Percentiles rank a stretch among this genome's conserved stretches.
phyloP scores from a whole-genome alignment of 2,329 filamentous ascomycete species.

The Aspergillus ruber region DNA sequence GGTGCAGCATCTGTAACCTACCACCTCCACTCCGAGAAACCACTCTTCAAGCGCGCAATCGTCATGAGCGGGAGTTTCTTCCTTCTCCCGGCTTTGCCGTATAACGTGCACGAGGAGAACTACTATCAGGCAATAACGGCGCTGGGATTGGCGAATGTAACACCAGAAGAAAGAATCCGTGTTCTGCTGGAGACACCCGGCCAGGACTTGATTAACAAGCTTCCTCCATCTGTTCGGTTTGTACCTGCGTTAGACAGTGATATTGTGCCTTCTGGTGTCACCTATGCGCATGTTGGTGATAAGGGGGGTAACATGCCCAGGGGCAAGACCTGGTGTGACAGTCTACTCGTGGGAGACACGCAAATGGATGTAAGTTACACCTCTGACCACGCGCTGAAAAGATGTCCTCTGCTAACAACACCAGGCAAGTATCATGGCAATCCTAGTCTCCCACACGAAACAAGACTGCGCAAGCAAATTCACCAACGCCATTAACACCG shows the following conservation, averaged over 20 bases:
- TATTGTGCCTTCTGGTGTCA: constrained; percentile 25
- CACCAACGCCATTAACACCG: constrained; percentile 13
- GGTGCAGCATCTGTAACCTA: constrained; percentile 33
- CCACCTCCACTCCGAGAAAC: constrained; percentile 30
- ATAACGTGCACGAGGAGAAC: constrained; percentile 33
- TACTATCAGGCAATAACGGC: constrained; percentile 37
- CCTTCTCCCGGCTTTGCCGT: constrained; percentile 35
- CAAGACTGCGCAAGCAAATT: constrained; percentile 17
- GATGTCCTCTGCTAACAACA: constrained; percentile 1
- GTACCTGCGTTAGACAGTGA: constrained; percentile 40
- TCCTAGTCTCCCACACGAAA: constrained; percentile 18
- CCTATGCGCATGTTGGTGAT: constrained; percentile 17
- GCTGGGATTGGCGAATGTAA: constrained; percentile 33
- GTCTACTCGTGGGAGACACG: constrained; percentile 45
- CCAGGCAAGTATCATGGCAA: constrained; percentile 25
- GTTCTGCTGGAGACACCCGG: constrained; percentile 35
- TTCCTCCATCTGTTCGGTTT: constrained; percentile 29
- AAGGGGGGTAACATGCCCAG: constrained; percentile 26
- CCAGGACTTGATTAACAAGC: constrained; percentile 36
- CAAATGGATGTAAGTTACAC: constrained; percentile 38
- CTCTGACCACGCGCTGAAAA: constrained; percentile 1
- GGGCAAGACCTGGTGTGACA: constrained; percentile 41
- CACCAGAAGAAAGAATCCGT: constrained; percentile 36
- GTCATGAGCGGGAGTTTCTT: constrained; percentile 41
- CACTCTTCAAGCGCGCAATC: constrained; percentile 39